Conservation (phyloP, 495 filamentous ascomycete species). For the Tuber calosporum region DNA sequence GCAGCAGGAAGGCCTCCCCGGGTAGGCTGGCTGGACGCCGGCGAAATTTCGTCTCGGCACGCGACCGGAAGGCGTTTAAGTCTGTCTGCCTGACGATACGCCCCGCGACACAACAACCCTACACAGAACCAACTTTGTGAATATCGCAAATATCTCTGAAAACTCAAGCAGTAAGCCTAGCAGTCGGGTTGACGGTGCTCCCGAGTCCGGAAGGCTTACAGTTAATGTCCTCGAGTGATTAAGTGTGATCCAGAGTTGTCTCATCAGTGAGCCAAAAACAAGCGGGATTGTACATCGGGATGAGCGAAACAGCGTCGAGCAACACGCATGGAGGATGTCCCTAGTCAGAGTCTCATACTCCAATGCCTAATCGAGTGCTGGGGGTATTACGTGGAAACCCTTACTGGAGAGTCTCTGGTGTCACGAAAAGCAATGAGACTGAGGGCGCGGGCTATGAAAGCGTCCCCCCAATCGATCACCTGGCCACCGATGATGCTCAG, state of each 20-base stretch:
- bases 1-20: not conserved
- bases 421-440: not conserved
- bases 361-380: not conserved
- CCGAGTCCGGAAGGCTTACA: not conserved
- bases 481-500: not conserved
- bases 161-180: not conserved
- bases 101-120: not conserved
- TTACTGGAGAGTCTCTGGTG: not conserved
- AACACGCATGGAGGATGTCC: not conserved
- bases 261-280: not conserved
- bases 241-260: not conserved
- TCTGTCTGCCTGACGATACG: not conserved
- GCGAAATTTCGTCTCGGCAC: not conserved
- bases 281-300: not conserved
- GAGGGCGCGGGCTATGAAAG: not conserved
- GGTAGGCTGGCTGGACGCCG: not conserved
- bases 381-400: not conserved
- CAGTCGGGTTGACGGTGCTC: not conserved
- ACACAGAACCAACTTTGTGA: not conserved
- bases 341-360: not conserved
- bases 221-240: not conserved
- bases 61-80: not conserved
- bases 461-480: not conserved
- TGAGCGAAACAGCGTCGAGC: not conserved
- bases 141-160: not conserved